A percentile compares a stretch with the other conserved stretches of the same genome.
Conservation (phyloP, 768 basidiomycete genomes). For the Naganishia antarctica region DNA sequence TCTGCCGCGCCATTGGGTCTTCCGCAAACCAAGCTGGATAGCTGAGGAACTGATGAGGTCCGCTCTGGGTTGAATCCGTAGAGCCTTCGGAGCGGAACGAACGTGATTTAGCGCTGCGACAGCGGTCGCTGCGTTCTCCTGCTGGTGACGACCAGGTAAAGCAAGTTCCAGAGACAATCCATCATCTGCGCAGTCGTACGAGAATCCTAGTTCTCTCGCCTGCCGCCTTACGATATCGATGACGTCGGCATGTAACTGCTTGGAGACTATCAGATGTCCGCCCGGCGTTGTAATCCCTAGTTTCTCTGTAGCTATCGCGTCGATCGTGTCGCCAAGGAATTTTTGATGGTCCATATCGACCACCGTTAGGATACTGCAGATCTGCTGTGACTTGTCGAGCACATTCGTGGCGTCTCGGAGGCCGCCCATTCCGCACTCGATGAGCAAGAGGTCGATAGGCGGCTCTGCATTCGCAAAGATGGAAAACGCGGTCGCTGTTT, state of each 20-base stretch:
- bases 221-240: not conserved
- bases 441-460: slow-evolving; percentile 67
- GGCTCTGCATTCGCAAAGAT: slow-evolving; percentile 60
- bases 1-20: slow-evolving; percentile 72
- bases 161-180: slow-evolving; percentile 52
- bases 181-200: not conserved
- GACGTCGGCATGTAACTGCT: slow-evolving; percentile 57
- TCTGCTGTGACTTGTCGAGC: slow-evolving; percentile 61
- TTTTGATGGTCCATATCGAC: slow-evolving; percentile 92
- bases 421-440: slow-evolving; percentile 96
- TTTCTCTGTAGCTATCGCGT: slow-evolving; percentile 74
- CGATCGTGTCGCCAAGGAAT: slow-evolving; percentile 73
- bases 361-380: slow-evolving; percentile 74
- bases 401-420: slow-evolving; percentile 87
- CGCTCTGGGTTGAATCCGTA: slow-evolving; percentile 37
- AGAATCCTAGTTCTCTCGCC: slow-evolving; percentile 2
- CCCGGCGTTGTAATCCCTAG: slow-evolving; percentile 67
- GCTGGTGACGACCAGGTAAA: slow-evolving; percentile 75
- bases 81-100: slow-evolving; percentile 50
- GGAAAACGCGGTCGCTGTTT: slow-evolving; percentile 72
- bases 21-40: slow-evolving; percentile 59
- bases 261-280: slow-evolving; percentile 43
- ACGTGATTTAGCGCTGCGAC: slow-evolving; percentile 61
- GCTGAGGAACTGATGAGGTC: slow-evolving; percentile 53
- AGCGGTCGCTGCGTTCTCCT: slow-evolving; percentile 73